A percentile compares a stretch with the other conserved stretches of the same genome.
Evolutionary conservation across 2,329 filamentous ascomycete genomes (phyloP).

Genomic region (Aureobasidium sp.): DNA sequence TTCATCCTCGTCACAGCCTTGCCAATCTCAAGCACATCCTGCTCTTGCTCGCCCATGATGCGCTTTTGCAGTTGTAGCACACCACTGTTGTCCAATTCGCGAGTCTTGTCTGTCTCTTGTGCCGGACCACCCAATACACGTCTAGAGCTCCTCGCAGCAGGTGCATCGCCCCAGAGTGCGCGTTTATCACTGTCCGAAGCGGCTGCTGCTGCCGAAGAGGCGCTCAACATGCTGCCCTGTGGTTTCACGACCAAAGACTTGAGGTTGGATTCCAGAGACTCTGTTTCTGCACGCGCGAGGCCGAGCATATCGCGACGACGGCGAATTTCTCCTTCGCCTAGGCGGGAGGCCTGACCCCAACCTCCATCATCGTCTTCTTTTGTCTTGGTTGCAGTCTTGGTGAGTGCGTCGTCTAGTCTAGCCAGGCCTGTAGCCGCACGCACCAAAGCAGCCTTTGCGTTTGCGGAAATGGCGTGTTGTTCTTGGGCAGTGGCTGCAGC

Average conservation of each 20-base stretch:
- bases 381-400: constrained; percentile 37
- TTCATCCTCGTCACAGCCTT: constrained; percentile 64
- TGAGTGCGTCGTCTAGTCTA: constrained; percentile 57
- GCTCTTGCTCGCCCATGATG: constrained; percentile 66
- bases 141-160: constrained; percentile 33
- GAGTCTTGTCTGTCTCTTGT: constrained; percentile 63
- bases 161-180: constrained; percentile 25
- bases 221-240: constrained; percentile 20
- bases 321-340: constrained; percentile 68
- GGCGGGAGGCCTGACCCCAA: constrained; percentile 33
- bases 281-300: constrained; percentile 62
- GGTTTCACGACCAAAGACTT: constrained; percentile 51
- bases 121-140: constrained; percentile 63
- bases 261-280: constrained; percentile 65
- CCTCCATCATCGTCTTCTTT: constrained; percentile 29
- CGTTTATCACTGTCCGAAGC: constrained; percentile 28
- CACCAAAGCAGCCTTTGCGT: constrained; percentile 66
- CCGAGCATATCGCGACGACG: constrained; percentile 62
- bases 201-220: constrained; percentile 25
- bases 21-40: constrained; percentile 59
- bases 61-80: constrained; percentile 65
- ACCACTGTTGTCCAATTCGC: constrained; percentile 67
- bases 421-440: constrained; percentile 56
- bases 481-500: constrained; percentile 48
- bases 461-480: constrained; percentile 53